Conservation (phyloP, 225 moss, liverwort and hornwort species). For the Rhytidiadelphus loreus region DNA sequence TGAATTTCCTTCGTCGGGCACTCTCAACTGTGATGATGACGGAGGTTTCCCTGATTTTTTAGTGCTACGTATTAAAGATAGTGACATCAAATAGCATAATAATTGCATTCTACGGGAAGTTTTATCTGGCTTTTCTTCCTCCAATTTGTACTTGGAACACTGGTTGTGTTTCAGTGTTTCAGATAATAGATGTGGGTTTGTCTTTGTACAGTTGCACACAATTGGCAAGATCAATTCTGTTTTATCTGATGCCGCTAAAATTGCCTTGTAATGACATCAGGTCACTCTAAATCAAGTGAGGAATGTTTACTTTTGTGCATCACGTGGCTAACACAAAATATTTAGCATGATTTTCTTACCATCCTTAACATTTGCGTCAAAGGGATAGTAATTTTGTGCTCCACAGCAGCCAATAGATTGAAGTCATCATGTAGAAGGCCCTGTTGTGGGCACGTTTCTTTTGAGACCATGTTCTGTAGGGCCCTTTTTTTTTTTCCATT, state of each 20-base stretch:
- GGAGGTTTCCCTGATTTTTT: background rate
- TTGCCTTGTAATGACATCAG: background rate
- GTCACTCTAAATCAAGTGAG: background rate
- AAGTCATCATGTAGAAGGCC: background rate
- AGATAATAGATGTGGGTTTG: background rate
- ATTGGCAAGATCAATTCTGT: background rate
- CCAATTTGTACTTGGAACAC: background rate
- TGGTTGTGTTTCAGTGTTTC: background rate
- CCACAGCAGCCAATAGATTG: background rate
- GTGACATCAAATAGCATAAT: background rate
- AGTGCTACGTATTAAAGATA: background rate
- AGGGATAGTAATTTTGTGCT: background rate
- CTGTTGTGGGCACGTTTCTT: background rate
- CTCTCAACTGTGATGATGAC: background rate
- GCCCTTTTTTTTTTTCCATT: background rate
- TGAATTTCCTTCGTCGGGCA: background rate
- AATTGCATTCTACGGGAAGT: background rate
- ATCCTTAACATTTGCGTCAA: background rate
- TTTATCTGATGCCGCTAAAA: background rate
- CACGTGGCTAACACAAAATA: background rate
- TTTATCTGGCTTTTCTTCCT: background rate
- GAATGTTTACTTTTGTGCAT: background rate
- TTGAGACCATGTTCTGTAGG: background rate
- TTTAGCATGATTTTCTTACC: background rate
- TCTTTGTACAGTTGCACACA: background rate